Evolutionary conservation across 495 filamentous ascomycete genomes (phyloP), one percentile per base, ranked within the genome.

Genomic region (Podospora fimiseda): DNA sequence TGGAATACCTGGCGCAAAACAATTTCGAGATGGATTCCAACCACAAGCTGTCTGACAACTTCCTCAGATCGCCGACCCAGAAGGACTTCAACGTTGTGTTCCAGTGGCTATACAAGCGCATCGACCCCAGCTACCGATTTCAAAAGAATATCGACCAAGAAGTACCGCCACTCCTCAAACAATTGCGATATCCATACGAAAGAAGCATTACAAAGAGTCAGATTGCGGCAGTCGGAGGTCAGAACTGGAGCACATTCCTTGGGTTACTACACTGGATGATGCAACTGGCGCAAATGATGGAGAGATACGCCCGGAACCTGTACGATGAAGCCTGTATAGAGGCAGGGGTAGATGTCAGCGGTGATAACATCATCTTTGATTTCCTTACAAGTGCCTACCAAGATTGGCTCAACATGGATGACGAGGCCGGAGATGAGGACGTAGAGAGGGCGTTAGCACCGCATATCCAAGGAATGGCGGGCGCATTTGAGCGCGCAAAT

Each of bases 1-100:
- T 95, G 55, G 94, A 99, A 46, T 99, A 95, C 61, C 73, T 97
- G 54, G 81, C 89, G 4, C 80, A 88, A 23, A 83, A 93, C 62
- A 92, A 93, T 55, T 99, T 97, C 60, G 93, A 99, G 73, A 83
- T 96, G 79, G 90, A 95, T 56, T 95, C 93, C 86, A 95, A 94
- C 63, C 85, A 96, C 66, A 84, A 84, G 23, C 74, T 99, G 23
- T 84, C 86, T 2, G 84, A 89, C 45, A 96, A 96, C 56, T 86
- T 88, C 15, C 80, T 93, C 61, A 89, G 85, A 45, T 90, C 86
- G 36, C 94, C 93, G n/a, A 97, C 91, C 3, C 90, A 96, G 60
- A 99, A 97, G 63, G 93, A 99, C 66, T 99, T 97, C 70, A 89
- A 90, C 63, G 84, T 78, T 59, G 90, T 97, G 70, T 99, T 99